Base-by-base conservation (phyloP, 139 green algal genomes). In the Microglena sp. region DNA sequence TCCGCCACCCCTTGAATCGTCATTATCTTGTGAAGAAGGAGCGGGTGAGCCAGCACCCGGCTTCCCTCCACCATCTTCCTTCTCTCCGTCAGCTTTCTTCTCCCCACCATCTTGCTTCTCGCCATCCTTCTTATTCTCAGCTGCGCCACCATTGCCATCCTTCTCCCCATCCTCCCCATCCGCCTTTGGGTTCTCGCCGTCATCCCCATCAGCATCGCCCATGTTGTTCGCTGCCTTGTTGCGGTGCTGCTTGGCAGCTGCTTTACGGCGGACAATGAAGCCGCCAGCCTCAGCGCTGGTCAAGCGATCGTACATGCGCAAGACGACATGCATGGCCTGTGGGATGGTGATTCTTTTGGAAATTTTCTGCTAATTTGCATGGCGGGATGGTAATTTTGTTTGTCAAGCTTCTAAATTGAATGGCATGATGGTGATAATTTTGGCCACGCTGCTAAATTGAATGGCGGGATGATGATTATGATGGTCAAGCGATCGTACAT, bases 271-370 rank as follows among this genome's bases (percentile, higher is more conserved):
- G 1, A 79, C 76, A 50, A 72, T 11, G 59, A 82, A 82, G 35
- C 72, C 66, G 11, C 66, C 73, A 6, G 53, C 36, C 36, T 71
- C 67, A 26, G 30, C 53, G 66, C 65, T 77, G 57, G 56, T 60
- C 26, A 77, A 58, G 6, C 67, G 40, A 55, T 92, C 83, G 45
- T 89, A 82, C 55, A 89, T 78, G 11, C 75, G 61, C 69, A 92
- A 67, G 36, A 85, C 69, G n/a, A 80, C 34, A 59, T 89, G 80
- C 43, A 89, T 33, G 18, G 66, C 67, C 70, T 57, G 40, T 3
- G 45, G 7, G 40, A 50, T 11, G 40, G n/a, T n/a, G n/a, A n/a
- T n/a, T n/a, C n/a, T n/a, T n/a, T n/a, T n/a, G n/a, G n/a, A n/a
- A n/a, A n/a, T n/a, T n/a, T n/a, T n/a, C n/a, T n/a, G n/a, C n/a